Percentiles rank a stretch among this genome's conserved stretches.
phyloP scores from a whole-genome alignment of 2,329 filamentous ascomycete genomes.

The Sporothrix brasiliensis region DNA sequence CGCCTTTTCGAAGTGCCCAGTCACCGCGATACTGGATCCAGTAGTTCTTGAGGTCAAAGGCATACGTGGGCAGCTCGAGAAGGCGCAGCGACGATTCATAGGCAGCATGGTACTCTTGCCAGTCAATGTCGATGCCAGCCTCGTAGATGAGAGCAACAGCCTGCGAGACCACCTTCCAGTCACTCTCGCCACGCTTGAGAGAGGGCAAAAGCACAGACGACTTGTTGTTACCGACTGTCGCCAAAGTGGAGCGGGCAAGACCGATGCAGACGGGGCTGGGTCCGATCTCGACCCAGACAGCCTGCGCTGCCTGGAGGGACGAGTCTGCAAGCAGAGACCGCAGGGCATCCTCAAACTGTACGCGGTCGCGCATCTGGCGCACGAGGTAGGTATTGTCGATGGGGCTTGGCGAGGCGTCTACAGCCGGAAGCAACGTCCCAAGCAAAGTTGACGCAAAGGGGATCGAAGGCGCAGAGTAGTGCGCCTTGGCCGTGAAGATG shows the following conservation, averaged over 20 bases:
- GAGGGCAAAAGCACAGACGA: constrained; percentile 56
- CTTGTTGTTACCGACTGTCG: constrained; percentile 59
- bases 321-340: constrained; percentile 65
- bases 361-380: constrained; percentile 52
- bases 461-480: constrained; percentile 52
- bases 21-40: constrained; percentile 67
- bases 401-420: constrained; percentile 41
- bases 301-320: constrained; percentile 54
- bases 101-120: constrained; percentile 68
- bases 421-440: constrained; percentile 60
- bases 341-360: constrained; percentile 62
- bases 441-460: constrained; percentile 71
- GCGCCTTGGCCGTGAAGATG: constrained; percentile 42
- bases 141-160: constrained; percentile 3
- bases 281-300: constrained; percentile 72
- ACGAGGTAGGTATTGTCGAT: constrained; percentile 58
- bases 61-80: constrained; percentile 68
- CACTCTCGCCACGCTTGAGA: constrained; percentile 63
- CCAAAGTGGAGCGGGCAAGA: constrained; percentile 60
- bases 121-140: constrained; percentile 66
- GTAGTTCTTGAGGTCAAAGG: constrained; percentile 74
- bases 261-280: constrained; percentile 70
- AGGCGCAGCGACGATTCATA: constrained; percentile 51
- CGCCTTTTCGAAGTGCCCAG: constrained; percentile 71
- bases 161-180: constrained; percentile 63